Base-by-base conservation (phyloP, 768 basidiomycete genomes). In the Hypholoma fasciculare region DNA sequence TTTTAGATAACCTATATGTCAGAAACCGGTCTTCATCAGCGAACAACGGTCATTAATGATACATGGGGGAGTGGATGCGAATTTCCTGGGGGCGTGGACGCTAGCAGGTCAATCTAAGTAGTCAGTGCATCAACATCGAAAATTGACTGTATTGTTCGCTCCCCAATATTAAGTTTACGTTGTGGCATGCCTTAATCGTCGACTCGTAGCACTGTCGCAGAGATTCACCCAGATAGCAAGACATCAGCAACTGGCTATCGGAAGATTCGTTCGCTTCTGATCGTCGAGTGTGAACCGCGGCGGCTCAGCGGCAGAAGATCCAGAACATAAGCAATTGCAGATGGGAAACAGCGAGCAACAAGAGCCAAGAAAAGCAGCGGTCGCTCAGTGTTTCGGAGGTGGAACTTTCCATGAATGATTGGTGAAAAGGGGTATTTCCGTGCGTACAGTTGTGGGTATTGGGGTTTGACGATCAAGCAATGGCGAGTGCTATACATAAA, bases 401-500 rank as follows among this genome's bases (percentile, higher is more conserved):
- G 48, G 56, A 57, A 57, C 56, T 49, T 56, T 56, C 46, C 51
- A 55, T 56, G 43, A 59, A 47, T 34, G 48, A 49, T 49, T 16
- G n/a, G 23, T 51, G 57, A 39, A 51, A 52, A 47, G 42, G 57
- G 61, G 61, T 62, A 62, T 62, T 47, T 62, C 61, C 57, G 57
- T 27, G 48, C 30, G 57, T 44, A 50, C 50, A 58, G 38, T 44
- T 58, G 53, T 57, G 44, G 57, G 53, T 57, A 57, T 57, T 57
- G 37, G 44, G 60, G 59, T 54, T 49, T 56, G 63, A 51, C 38
- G 53, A 61, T 76, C 66, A 77, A 49, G 77, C 71, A 63, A 80
- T 72, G 57, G 78, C 80, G 57, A 82, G 71, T 30, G 80, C 78
- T 67, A 80, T 78, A 72, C 79, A 82, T 68, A 78, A 73, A 73